Conservation (phyloP, 768 basidiomycete species). For the Leccinum broughii region DNA sequence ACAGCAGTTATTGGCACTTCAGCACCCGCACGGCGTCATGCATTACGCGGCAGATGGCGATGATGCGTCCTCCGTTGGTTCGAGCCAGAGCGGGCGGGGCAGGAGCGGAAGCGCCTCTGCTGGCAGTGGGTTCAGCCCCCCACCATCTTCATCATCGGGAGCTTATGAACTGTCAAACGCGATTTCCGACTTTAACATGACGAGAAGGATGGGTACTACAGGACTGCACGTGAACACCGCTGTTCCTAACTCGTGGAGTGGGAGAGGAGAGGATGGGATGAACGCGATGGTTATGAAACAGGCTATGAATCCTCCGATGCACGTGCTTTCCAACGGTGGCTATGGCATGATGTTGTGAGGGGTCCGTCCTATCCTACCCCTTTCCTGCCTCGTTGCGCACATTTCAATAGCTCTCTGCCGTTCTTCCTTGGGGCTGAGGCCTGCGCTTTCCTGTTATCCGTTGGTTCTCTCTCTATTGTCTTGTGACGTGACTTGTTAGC, state of each 20-base stretch:
- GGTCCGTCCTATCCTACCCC: conserved; percentile 7
- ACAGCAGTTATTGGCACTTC: conserved; percentile 35
- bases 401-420: conserved; percentile 13
- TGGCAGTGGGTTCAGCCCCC: conserved; percentile 34
- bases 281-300: conserved; percentile 38
- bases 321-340: conserved; percentile 38
- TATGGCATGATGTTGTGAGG: conserved; percentile 42
- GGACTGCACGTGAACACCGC: conserved; percentile 30
- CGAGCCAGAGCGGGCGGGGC: conserved; percentile 33
- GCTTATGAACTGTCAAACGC: conserved; percentile 38
- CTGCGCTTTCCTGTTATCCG: conserved; percentile 13
- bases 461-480: conserved; percentile 14
- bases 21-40: conserved; percentile 30
- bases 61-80: conserved; percentile 40
- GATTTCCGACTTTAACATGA: conserved; percentile 25
- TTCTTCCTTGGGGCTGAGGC: conserved; percentile 12
- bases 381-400: conserved; percentile 12
- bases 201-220: conserved; percentile 25
- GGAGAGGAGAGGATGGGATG: conserved; percentile 32
- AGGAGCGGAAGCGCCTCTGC: conserved; percentile 41
- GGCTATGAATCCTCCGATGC: conserved; percentile 38
- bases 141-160: conserved; percentile 30
- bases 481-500: conserved; percentile 13
- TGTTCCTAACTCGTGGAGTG: conserved; percentile 26
- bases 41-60: conserved; percentile 37